Evolutionary conservation across 495 filamentous ascomycete genomes (phyloP).

Genomic region (Aspergillus sclerotioniger): DNA sequence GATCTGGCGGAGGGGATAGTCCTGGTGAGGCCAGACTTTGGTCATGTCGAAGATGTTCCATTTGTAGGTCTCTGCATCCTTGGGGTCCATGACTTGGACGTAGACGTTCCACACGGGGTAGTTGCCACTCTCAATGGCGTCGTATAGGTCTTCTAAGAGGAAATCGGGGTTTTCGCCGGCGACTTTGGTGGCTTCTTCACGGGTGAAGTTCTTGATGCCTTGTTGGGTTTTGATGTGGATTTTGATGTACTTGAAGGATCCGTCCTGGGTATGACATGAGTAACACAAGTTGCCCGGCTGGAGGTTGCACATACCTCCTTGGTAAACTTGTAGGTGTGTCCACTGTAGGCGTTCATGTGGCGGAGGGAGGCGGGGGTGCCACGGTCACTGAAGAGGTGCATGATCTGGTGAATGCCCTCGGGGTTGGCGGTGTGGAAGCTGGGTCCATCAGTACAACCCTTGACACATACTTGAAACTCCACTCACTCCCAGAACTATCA

Average conservation of each 20-base stretch:
- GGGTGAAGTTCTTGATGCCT: constrained; percentile 56
- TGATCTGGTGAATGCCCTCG: constrained; percentile 6
- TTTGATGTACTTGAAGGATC: constrained; percentile 61
- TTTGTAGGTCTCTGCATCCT: constrained; percentile 25
- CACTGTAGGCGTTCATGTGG: constrained; percentile 63
- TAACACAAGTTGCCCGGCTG: no score
- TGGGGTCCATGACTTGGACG: constrained; percentile 40
- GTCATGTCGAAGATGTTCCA: constrained; percentile 42
- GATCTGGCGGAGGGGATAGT: constrained; percentile 30
- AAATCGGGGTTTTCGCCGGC: constrained; percentile 45
- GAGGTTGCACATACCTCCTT: constrained; percentile 34
- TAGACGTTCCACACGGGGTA: constrained; percentile 37
- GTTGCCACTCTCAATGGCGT: constrained; percentile 30
- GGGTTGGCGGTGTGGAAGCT: constrained; percentile 1
- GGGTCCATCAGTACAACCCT: background rate
- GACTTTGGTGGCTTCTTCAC: constrained; percentile 55
- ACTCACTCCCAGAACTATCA: constrained; percentile 12
- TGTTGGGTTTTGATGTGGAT: constrained; percentile 67
- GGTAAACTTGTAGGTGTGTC: constrained; percentile 61
- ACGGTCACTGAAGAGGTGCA: constrained; percentile 9
- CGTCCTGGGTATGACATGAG: no score
- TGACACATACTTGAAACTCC: background rate
- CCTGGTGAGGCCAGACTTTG: constrained; percentile 28
- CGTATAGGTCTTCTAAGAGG: constrained; percentile 26
- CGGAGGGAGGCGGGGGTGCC: constrained; percentile 25